Evolutionary conservation across 768 basidiomycete genomes (phyloP).

Genomic region (Cubamyces sp.): DNA sequence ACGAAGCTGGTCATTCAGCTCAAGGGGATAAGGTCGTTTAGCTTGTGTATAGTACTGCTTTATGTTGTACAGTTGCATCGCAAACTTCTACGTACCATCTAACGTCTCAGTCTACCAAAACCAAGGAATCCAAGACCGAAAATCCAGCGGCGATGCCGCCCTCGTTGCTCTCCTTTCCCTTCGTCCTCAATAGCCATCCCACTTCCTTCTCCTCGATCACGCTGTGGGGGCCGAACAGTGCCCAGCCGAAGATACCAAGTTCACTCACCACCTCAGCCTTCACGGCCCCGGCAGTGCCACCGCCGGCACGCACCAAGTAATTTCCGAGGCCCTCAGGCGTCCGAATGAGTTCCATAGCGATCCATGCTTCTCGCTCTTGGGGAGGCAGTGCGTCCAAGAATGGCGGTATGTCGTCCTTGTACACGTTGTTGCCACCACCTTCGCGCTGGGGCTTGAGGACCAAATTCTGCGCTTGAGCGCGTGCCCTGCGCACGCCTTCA

Average conservation of each 20-base stretch:
- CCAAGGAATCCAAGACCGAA: constrained; percentile 46
- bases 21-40: too few species aligned
- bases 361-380: constrained; percentile 82
- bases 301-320: constrained; percentile 77
- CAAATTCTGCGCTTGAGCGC: constrained; percentile 52
- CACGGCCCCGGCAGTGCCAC: constrained; percentile 45
- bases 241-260: constrained; percentile 91
- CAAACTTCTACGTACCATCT: neutral
- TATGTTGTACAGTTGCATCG: neutral
- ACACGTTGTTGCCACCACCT: constrained; percentile 97
- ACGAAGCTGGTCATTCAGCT: too few species aligned
- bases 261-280: constrained; percentile 82
- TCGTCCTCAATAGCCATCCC: constrained; percentile 89
- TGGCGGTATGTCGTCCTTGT: constrained; percentile 76
- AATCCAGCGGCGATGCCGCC: constrained; percentile 74
- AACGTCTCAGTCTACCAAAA: constrained; percentile 39
- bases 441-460: constrained; percentile 98
- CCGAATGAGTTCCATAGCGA: constrained; percentile 91
- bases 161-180: constrained; percentile 89
- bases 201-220: constrained; percentile 62
- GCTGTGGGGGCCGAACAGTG: constrained; percentile 61
- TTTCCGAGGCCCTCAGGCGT: constrained; percentile 71
- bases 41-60: neutral
- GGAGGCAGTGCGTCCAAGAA: constrained; percentile 69
- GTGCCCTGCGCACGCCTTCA: constrained; percentile 55